These are phyloP conservation scores for Licmophora abbreviata DNA, from an alignment of 108 stramenopile genomes.

Conservation along the genomic window DNA sequence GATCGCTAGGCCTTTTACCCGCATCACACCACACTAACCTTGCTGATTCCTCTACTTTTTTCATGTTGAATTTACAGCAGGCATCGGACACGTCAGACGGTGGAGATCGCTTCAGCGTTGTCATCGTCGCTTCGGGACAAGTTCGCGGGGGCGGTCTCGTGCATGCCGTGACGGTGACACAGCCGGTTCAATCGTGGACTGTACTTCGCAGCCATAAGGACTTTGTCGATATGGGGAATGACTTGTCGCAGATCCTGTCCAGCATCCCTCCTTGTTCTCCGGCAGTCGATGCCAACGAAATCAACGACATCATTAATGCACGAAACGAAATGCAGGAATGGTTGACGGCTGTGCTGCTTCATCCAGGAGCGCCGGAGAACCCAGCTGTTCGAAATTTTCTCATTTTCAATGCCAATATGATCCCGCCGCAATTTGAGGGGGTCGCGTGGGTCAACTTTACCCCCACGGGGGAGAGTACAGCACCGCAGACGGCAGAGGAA, in stretches of 20 bases:
- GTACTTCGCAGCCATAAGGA: conserved; percentile 79
- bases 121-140: conserved; percentile 33
- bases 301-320: conserved; percentile 29
- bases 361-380: conserved; percentile 52
- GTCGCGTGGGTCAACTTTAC: conserved; percentile 65
- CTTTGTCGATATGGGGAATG: conserved; percentile 45
- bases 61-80: no score
- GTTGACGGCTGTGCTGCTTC: conserved; percentile 43
- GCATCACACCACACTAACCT: no score
- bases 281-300: conserved; percentile 9
- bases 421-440: conserved; percentile 75
- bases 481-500: conserved; percentile 5
- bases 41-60: no score
- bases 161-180: conserved; percentile 67
- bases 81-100: neutral
- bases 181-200: conserved; percentile 80
- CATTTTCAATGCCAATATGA: conserved; percentile 69
- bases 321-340: conserved; percentile 62
- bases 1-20: no score
- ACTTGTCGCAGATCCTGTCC: conserved; percentile 22
- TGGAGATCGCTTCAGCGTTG: conserved; percentile 19
- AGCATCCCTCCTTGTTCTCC: conserved; percentile 31
- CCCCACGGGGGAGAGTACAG: conserved; percentile 10
- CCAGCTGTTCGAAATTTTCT: conserved; percentile 64
- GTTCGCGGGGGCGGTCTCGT: conserved; percentile 31